Conservation (phyloP, 495 filamentous ascomycete species). For the Penicillium pancosmium region DNA sequence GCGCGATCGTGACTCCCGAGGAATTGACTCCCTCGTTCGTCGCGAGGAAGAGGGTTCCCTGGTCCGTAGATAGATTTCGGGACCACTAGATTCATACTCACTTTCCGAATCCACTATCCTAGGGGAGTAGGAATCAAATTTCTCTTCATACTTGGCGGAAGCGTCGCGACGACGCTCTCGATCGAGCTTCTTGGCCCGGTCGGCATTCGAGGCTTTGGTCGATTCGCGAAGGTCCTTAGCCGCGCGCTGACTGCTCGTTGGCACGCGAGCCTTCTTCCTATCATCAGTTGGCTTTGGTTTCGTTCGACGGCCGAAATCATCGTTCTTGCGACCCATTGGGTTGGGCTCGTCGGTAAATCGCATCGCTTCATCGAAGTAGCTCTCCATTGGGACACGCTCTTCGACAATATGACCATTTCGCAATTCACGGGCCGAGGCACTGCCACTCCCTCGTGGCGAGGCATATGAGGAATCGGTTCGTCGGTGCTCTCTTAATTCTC, state of each 20-base stretch:
- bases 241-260: conserved; percentile 27
- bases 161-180: conserved; percentile 53
- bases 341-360: conserved; percentile 41
- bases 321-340: conserved; percentile 44
- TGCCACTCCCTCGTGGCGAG: conserved; percentile 27
- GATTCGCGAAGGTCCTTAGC: conserved; percentile 38
- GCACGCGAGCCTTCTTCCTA: conserved; percentile 40
- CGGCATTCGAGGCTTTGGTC: conserved; percentile 34
- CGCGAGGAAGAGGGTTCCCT: conserved; percentile 23
- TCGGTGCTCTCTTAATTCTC: conserved; percentile 51
- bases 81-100: conserved; percentile 35
- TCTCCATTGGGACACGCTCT: conserved; percentile 45
- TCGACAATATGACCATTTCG: conserved; percentile 51
- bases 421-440: conserved; percentile 37
- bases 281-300: conserved; percentile 38
- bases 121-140: conserved; percentile 24
- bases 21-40: conserved; percentile 17
- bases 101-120: conserved; percentile 32
- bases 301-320: conserved; percentile 42
- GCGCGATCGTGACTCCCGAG: conserved; percentile 22
- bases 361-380: conserved; percentile 43
- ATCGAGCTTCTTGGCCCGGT: conserved; percentile 49
- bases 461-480: conserved; percentile 25
- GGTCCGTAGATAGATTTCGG: conserved; percentile 23
- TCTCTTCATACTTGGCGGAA: conserved; percentile 47